A percentile compares a stretch with the other conserved stretches of the same genome.
These are phyloP conservation scores for Fusarium vanettenii DNA, from an alignment of 2,329 filamentous ascomycete species.

Conservation along the genomic window DNA sequence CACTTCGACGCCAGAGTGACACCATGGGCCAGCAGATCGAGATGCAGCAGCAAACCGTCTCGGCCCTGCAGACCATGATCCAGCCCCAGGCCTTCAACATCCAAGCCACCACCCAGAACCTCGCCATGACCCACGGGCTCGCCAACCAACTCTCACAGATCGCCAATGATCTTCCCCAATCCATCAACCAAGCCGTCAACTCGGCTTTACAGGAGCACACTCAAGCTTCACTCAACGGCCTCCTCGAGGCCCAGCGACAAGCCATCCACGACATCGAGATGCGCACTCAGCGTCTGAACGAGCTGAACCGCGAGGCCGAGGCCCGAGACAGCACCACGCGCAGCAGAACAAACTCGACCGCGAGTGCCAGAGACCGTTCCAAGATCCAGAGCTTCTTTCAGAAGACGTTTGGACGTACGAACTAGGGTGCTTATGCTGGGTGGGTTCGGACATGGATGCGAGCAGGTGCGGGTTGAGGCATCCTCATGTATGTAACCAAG, in stretches of 20 bases:
- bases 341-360: neutral
- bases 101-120: slow-evolving; percentile 35
- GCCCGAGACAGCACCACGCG: neutral
- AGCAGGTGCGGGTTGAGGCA: neutral
- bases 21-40: slow-evolving; percentile 44
- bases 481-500: neutral
- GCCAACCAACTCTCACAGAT: slow-evolving; percentile 41
- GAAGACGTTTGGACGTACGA: slow-evolving; percentile 14
- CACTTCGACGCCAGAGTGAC: slow-evolving; percentile 41
- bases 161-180: slow-evolving; percentile 39
- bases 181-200: slow-evolving; percentile 41
- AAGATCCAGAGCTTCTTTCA: slow-evolving; percentile 11
- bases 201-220: slow-evolving; percentile 39
- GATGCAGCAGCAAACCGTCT: slow-evolving; percentile 32
- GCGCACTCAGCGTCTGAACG: neutral
- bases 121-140: slow-evolving; percentile 31
- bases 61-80: slow-evolving; percentile 33
- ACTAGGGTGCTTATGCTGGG: neutral
- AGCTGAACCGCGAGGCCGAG: slow-evolving; percentile 3
- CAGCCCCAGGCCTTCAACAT: slow-evolving; percentile 33
- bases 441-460: neutral
- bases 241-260: slow-evolving; percentile 37
- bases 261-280: slow-evolving; percentile 29
- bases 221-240: slow-evolving; percentile 30
- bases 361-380: neutral